Evolutionary conservation across 768 basidiomycete genomes (phyloP), one percentile per base, ranked within the genome.

Genomic region (Gymnopilus dilepis): DNA sequence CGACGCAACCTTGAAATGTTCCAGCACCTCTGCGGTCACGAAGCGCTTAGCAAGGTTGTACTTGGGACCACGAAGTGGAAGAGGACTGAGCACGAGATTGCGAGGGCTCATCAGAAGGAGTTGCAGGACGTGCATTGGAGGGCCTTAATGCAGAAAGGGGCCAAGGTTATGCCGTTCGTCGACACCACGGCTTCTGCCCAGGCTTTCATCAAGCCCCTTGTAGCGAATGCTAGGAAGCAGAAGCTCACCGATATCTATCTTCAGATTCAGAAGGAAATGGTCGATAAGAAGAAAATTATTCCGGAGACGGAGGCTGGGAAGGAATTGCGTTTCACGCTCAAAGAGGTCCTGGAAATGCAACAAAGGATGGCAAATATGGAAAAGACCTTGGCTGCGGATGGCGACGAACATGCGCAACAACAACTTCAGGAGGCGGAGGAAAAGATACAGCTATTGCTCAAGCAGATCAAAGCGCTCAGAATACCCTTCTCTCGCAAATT

Each of bases 201-300:
- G 13, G 15, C 15, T 8, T 31, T 57, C n/a, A 15, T 62, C 61
- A 28, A 41, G 15, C 12, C 17, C 7, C 19, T 62, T n/a, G 31
- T 62, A 3, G 3, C 31, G 22, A 24, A 42, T 13, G 28, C 30
- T 6, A 28, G 22, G 12, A 6, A 17, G 28, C 28, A 59, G 34
- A 38, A 42, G 19, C 24, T 41, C 3, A 2, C 8, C 5, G 9
- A 30, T 11, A 47, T 42, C 17, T 28, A 13, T 34, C 59, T 62
- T 3, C 48, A 58, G 33, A 65, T 68, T 28, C 67, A 68, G 33
- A 11, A 43, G 6, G 67, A 68, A 37, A n/a, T 68, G 3, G 67
- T 58, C 11, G 56, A 60, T 19, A 28, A 59, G 17, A 21, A 45
- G 15, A 57, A 57, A 40, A 37, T 55, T 12, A 30, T 56, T 21